phyloP scores from a whole-genome alignment of 768 basidiomycete species.

The Phaeotremella skinneri region DNA sequence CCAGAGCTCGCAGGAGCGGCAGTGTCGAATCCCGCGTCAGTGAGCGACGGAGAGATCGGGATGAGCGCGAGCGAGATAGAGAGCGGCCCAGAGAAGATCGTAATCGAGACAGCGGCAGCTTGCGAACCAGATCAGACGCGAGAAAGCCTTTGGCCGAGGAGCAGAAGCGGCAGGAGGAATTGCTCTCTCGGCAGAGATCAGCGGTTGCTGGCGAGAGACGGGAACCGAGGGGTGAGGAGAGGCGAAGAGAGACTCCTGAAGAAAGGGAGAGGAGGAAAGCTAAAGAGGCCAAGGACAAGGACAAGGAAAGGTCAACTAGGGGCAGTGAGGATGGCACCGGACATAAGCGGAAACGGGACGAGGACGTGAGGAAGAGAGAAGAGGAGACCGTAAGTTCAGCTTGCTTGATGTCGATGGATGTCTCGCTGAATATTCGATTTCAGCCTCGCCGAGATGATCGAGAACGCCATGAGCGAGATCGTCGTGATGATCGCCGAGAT shows the following conservation, averaged over 20 bases:
- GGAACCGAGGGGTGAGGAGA: constrained; percentile 10
- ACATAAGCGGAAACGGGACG: constrained; percentile 8
- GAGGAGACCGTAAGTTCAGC: neutral
- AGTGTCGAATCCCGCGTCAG: constrained; percentile 33
- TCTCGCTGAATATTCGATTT: neutral
- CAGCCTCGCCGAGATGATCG: constrained; percentile 5
- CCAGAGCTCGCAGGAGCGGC: constrained; percentile 21
- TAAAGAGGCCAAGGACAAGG: constrained; percentile 21
- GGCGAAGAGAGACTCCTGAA: constrained; percentile 20
- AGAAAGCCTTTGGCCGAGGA: neutral
- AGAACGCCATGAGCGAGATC: constrained; percentile 50
- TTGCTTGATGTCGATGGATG: neutral
- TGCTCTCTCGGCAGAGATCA: neutral
- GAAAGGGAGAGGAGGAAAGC: constrained; percentile 17
- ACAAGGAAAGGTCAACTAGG: constrained; percentile 25
- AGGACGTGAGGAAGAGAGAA: constrained; percentile 3
- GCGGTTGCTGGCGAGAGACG: neutral
- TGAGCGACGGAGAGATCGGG: constrained; percentile 29
- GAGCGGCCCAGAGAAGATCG: constrained; percentile 1
- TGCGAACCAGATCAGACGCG: neutral
- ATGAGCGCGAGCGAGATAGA: constrained; percentile 15
- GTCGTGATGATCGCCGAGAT: constrained; percentile 59
- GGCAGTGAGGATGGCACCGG: constrained; percentile 7
- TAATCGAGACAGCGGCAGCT: neutral
- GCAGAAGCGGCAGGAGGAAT: neutral